phyloP scores from a whole-genome alignment of 768 basidiomycete species.

The Boletus vermiculosoides region DNA sequence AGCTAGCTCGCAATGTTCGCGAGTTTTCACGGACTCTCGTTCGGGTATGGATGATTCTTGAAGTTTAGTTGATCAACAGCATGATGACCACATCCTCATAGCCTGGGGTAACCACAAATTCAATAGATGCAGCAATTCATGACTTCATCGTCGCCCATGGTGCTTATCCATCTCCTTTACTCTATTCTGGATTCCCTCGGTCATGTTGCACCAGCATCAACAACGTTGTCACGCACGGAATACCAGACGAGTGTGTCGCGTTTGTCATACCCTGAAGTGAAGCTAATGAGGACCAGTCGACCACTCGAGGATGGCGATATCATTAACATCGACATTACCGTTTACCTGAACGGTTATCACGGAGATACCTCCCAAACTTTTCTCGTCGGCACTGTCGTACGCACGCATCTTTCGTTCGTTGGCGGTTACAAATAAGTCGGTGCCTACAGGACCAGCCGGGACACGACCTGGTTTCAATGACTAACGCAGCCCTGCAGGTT shows the following conservation, averaged over 20 bases:
- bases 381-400: conserved; percentile 74
- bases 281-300: conserved; percentile 51
- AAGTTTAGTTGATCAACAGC: not conserved
- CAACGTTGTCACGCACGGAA: conserved; percentile 84
- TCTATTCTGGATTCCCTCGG: conserved; percentile 57
- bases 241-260: conserved; percentile 79
- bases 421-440: not conserved
- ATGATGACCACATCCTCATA: conserved; percentile 25
- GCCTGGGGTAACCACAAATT: conserved; percentile 72
- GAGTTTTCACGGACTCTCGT: conserved; percentile 54
- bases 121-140: conserved; percentile 72
- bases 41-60: conserved; percentile 36
- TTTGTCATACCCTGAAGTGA: not conserved
- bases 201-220: conserved; percentile 72
- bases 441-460: conserved; percentile 65
- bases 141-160: conserved; percentile 61
- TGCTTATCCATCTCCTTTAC: conserved; percentile 87
- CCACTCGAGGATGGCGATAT: conserved; percentile 81
- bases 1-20: conserved; percentile 55
- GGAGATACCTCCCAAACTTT: conserved; percentile 89
- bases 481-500: conserved; percentile 61
- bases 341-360: conserved; percentile 81
- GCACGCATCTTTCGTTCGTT: conserved; percentile 10
- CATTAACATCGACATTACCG: conserved; percentile 84
- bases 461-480: conserved; percentile 58